Percentiles rank a stretch among this genome's conserved stretches.
phyloP scores from a whole-genome alignment of 345 rosid genomes.

The Corchorus olitorius region DNA sequence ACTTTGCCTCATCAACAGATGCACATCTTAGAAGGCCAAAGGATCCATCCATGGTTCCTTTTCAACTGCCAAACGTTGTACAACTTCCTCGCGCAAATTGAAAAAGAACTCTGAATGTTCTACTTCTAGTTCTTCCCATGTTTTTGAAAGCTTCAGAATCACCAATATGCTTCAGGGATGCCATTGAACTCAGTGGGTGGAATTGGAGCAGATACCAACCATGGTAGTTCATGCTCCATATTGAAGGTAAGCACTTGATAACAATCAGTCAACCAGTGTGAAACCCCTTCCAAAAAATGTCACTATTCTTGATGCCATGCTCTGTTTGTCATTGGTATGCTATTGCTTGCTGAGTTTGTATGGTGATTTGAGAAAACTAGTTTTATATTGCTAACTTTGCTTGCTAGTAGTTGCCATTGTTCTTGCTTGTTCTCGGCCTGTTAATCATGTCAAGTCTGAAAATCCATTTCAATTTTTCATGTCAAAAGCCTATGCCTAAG shows the following conservation, averaged over 20 bases:
- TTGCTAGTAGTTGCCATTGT: too few relatives aligned
- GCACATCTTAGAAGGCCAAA: slow-evolving; percentile 41
- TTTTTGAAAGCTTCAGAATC: slow-evolving; percentile 31
- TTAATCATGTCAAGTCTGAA: too few relatives aligned
- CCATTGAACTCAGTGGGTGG: slow-evolving; percentile 23
- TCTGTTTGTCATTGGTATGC: too few relatives aligned
- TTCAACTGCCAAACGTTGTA: not conserved
- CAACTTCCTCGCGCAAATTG: slow-evolving; percentile 25
- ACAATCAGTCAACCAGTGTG: slow-evolving; percentile 45
- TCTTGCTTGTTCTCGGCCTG: too few relatives aligned
- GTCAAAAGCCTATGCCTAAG: too few relatives aligned
- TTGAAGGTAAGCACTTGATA: slow-evolving; percentile 38
- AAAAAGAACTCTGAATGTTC: slow-evolving; percentile 23
- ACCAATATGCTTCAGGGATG: slow-evolving; percentile 39
- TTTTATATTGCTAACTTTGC: too few relatives aligned
- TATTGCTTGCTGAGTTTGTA: too few relatives aligned
- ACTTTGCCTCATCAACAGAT: slow-evolving; percentile 36
- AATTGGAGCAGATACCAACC: slow-evolving; percentile 40
- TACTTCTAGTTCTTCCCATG: slow-evolving; percentile 34
- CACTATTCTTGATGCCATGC: slow-evolving; percentile 44
- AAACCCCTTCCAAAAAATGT: slow-evolving; percentile 31
- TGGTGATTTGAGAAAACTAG: too few relatives aligned
- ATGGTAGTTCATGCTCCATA: slow-evolving; percentile 35
- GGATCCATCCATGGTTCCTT: slow-evolving; percentile 38
- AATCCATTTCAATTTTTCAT: too few relatives aligned